Evolutionary conservation across 2,329 filamentous ascomycete species (phyloP), one percentile per base, ranked within the genome.

Genomic region (Sporothrix variecibatus): DNA sequence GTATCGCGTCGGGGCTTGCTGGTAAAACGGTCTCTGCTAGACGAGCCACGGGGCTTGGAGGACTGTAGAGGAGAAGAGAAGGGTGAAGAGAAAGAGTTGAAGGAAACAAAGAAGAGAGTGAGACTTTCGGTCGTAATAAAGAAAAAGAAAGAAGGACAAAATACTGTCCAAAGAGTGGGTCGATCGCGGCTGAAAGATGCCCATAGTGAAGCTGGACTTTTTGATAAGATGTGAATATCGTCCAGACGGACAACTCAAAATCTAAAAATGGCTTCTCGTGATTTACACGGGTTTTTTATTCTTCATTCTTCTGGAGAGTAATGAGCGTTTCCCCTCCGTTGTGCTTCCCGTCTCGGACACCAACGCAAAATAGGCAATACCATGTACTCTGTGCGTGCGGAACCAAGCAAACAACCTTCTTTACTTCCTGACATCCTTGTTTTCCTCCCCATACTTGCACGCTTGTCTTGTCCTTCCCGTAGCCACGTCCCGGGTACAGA

Each of bases 351-450:
- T 49, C 69, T 31, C 46, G 49, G 67, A 56, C 28, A 56, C 28
- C 51, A 43, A 46, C 49, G 56, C 28, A 43, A 17, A 40, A 26
- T 12, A 23, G 26, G 17, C 12, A 46, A 67, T 46, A n/a, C 23
- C 12, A 46, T 26, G 62, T 43, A 28, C 23, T 28, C 51, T 58
- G 68, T 40, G n/a, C 49, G 11, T 53, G 34, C 68, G 68, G 51
- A 71, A 58, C 67, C 46, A 71, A 71, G 69, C 69, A 71, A 71
- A 71, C 69, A 58, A 58, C 51, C 38, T 71, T 62, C 26, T 71
- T 70, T 53, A 23, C 26, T 38, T 40, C 26, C 40, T 17, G 38
- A 8, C 38, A 6, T 62, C 49, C 46, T 11, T 15, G 11, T 28
- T n/a, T 23, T 71, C 60, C 12, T 20, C 15, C 38, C 9, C 4